Evolutionary conservation across 768 basidiomycete species (phyloP), one percentile per base, ranked within the genome.

Genomic region (Suillus luteus): DNA sequence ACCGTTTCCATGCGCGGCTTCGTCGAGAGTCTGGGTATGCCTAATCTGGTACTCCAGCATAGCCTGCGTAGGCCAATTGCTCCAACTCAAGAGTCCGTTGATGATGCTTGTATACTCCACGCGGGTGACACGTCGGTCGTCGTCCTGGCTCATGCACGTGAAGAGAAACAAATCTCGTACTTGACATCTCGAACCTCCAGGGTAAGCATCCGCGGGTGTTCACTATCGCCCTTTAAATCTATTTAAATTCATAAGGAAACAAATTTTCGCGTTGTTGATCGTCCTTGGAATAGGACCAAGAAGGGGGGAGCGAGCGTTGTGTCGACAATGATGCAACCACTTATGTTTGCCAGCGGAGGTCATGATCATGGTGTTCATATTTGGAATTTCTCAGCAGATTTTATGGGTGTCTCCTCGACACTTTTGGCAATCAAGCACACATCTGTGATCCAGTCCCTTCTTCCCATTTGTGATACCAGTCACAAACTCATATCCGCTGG

Each of bases 321-420:
- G 12, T 70, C 79, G n/a, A 46, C 79, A 15, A 71, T 83, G 74
- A 70, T 74, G 68, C 79, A 78, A 40, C 76, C 79, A 14, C 68
- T 72, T 43, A 71, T 74, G 71, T 84, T 85, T 69, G 82, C 76
- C 3, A 85, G 77, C 10, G 84, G 83, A 31, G 83, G 83, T 6
- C 77, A 82, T 55, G 82, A 85, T 69, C 83, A 83, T 61, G 61
- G 67, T 43, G 76, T 85, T 19, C 82, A 83, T 62, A 68, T 84
- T 7, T 85, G 85, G 85, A 72, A 77, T 17, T 61, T 83, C 37
- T 67, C 75, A 7, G 68, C 71, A 5, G 76, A 78, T 65, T 59
- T 77, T 44, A 70, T 75, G 31, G 64, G 73, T 37, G 75, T 77
- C 31, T 70, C 75, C 1, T 68, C 75, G 0, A 66, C 65, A 7